Base-by-base conservation (phyloP, 345 rosid species). In the Linum usitatissimum region DNA sequence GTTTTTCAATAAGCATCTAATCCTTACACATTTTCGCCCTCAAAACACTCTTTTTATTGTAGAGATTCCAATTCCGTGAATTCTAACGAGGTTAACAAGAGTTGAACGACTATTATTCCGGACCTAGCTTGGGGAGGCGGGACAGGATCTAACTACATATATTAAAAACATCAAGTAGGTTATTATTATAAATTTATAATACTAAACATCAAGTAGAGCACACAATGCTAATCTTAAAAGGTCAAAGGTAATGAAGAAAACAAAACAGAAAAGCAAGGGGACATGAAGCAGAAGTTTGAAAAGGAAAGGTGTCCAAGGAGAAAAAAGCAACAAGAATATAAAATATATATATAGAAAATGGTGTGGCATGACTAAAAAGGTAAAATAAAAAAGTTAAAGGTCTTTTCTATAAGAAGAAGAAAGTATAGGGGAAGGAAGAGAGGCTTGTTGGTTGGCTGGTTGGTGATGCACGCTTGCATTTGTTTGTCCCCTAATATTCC, bases 401-500 rank as follows among this genome's bases (percentile, higher is more conserved):
- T 7, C 28, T 23, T 23, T 23, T 23, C 28, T 23, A 34, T 3
- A 45, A 45, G 14, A 45, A 45, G 51, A 15, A 45, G 48, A 45
- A 45, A 45, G 51, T 40, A 15, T 10, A 45, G 10, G 51, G 10
- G 51, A 15, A 10, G 3, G 15, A 45, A 15, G 51, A 45, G 10
- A 10, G 13, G 10, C 48, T 45, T 45, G 17, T 6, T 40, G 15
- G 51, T 15, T 15, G 17, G 17, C 10, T 45, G 51, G 51, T 45
- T 10, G 51, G 15, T 10, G 51, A 45, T 10, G 51, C 14, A 45
- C 14, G 51, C 17, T 10, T 10, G 15, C 51, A 45, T 23, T 0
- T 45, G 51, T 45, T 45, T 45, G 51, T 45, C 51, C 51, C 51
- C 51, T 45, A 45, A 45, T 45, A 45, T 45, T 45, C 51, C 51